Conservation (phyloP, 192 early-diverging fungal genomes). For the Geranomyces variabilis region DNA sequence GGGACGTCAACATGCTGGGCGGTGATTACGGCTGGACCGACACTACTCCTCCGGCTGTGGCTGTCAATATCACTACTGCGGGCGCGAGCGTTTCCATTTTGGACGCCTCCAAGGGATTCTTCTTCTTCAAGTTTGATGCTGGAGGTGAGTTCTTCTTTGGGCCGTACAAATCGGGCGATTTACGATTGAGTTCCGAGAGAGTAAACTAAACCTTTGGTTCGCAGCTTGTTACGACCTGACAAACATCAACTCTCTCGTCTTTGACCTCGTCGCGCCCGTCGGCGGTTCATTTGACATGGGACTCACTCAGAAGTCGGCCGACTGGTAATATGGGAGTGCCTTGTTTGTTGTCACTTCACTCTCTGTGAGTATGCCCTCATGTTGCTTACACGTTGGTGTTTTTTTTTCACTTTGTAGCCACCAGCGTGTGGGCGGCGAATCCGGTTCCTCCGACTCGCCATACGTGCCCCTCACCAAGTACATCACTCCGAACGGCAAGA, state of each 20-base stretch:
- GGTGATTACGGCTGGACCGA: conserved; percentile 33
- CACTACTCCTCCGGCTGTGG: neutral
- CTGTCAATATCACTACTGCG: neutral
- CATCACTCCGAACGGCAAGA: conserved; percentile 26
- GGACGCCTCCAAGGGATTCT: no score
- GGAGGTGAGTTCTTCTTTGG: no score
- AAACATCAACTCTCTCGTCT: conserved; percentile 28
- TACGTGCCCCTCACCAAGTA: conserved; percentile 36
- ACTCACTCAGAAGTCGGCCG: conserved; percentile 33
- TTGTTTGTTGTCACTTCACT: no score
- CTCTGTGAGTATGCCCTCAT: no score
- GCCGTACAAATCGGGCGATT: no score
- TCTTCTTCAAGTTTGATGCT: conserved; percentile 20
- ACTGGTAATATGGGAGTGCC: no score
- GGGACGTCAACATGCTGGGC: conserved; percentile 25
- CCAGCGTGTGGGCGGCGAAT: conserved; percentile 18
- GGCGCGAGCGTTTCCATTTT: no score
- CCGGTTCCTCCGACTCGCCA: conserved; percentile 8
- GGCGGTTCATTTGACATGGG: conserved; percentile 34
- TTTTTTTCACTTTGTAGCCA: no score
- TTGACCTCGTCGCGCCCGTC: conserved; percentile 41
- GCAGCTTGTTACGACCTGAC: conserved; percentile 42
- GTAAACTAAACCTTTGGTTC: no score
- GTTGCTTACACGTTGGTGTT: no score
- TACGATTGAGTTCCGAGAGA: no score